Conservation (phyloP, 805 yeast species). For the Wickerhamiella musiphila region DNA sequence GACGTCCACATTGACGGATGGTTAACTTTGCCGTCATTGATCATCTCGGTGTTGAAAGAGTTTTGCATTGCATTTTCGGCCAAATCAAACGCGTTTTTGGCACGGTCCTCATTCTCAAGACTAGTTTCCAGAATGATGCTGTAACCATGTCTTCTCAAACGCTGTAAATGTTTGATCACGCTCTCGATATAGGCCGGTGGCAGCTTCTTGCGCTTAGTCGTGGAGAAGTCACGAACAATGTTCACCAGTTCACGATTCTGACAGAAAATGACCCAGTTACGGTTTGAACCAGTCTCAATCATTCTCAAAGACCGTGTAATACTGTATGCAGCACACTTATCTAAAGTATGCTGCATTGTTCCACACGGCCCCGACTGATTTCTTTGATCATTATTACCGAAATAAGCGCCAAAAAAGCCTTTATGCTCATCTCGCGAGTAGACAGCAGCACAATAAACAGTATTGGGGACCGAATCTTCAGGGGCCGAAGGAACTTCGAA, state of each 20-base stretch:
- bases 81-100: too few relatives aligned
- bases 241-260: slow-evolving; percentile 1
- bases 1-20: too few relatives aligned
- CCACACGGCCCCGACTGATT: slow-evolving; percentile 3
- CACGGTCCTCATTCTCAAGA: too few relatives aligned
- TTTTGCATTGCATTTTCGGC: too few relatives aligned
- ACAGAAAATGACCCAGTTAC: slow-evolving; percentile 4
- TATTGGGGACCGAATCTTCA: slow-evolving; percentile 1
- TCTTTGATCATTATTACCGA: slow-evolving; percentile 2
- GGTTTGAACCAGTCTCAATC: slow-evolving; percentile 4
- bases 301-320: slow-evolving; percentile 3
- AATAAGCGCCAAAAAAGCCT: slow-evolving; percentile 1
- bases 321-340: slow-evolving; percentile 1
- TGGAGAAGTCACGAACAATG: background rate
- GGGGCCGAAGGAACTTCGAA: slow-evolving; percentile 4
- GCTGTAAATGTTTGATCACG: slow-evolving; percentile 4
- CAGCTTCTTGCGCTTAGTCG: slow-evolving; percentile 2
- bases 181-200: slow-evolving; percentile 3
- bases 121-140: too few relatives aligned
- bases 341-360: slow-evolving; percentile 1
- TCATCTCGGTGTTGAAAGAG: too few relatives aligned
- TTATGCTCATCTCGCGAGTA: background rate
- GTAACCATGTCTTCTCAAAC: slow-evolving; percentile 7
- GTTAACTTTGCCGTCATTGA: too few relatives aligned
- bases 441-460: background rate